These are phyloP conservation scores for Ganoderma sp. DNA, from an alignment of 1,284 basidiomycete species.

Conservation along the genomic window DNA sequence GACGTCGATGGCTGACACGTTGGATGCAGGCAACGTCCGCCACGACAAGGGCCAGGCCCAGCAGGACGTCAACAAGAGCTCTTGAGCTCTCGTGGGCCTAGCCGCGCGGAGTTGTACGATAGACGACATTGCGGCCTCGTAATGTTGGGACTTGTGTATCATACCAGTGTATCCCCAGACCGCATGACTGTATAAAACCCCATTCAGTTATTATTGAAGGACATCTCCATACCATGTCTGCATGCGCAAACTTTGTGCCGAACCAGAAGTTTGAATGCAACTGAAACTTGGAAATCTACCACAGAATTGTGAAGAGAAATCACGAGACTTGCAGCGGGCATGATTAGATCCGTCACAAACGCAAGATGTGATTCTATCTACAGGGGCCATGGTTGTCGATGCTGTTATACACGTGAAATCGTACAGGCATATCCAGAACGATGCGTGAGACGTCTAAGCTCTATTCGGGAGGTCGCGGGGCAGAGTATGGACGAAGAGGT, in stretches of 20 bases:
- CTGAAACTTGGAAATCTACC: not conserved
- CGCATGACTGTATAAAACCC: not conserved
- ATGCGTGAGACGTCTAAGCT: conserved; percentile 9
- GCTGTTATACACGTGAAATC: conserved; percentile 18
- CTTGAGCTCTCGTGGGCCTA: not conserved
- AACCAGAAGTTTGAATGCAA: too few relatives aligned
- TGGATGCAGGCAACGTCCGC: conserved; percentile 52
- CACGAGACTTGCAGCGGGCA: not conserved
- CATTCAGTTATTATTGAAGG: not conserved
- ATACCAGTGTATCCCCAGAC: conserved; percentile 1
- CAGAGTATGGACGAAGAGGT: not conserved
- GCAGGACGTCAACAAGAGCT: conserved; percentile 52
- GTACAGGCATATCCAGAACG: conserved; percentile 2
- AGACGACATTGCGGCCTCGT: not conserved
- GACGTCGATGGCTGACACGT: not conserved
- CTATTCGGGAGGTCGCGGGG: not conserved
- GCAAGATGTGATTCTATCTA: conserved; percentile 12
- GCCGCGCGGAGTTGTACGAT: conserved; percentile 1
- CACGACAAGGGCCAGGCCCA: conserved; percentile 67
- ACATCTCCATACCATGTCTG: not conserved
- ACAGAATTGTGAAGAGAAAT: not conserved
- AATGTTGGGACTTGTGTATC: not conserved
- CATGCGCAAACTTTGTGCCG: too few relatives aligned
- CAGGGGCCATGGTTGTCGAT: conserved; percentile 2
- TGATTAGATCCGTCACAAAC: not conserved